Base-by-base conservation (phyloP, 2,329 filamentous ascomycete species). In the Epichloe coenophiala region DNA sequence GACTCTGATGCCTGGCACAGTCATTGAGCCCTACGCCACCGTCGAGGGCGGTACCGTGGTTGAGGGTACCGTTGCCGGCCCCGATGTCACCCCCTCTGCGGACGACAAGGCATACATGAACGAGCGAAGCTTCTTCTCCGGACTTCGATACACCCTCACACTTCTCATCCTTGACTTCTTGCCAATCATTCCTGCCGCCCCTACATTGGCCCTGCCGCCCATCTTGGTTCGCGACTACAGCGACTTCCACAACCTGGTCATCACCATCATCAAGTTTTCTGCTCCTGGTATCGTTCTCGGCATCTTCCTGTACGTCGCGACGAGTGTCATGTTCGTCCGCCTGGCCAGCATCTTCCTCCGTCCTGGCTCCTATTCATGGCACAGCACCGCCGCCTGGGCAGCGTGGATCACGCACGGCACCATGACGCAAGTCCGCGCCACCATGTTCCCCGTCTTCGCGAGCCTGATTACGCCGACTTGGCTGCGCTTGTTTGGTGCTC, bases 391-490 rank as follows among this genome's bases (percentile, higher is more conserved):
- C 5, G 56, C 57, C 2, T 58, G 56, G 51, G 52, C 53, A 2
- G 57, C 55, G 2, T 58, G 57, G 57, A 36, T 55, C 12, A 55
- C 55, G 3, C 54, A 56, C 40, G 46, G 45, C 23, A 45, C 51
- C 23, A 53, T 58, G 50, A 54, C 52, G 43, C 45, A 54, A 15
- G 31, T 50, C 3, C 53, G 57, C 13, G 41, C 11, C 2, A 38
- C 12, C 8, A 35, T 55, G 23, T 58, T 58, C 41, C 56, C 56
- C 31, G 21, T 55, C n/a, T 58, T 54, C 19, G 57, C 57, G n/a
- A 58, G 57, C 35, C 27, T 58, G 3, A n/a, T 55, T 12, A 58
- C 57, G 9, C 57, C 57, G 1, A 38, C 45, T 6, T 58, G 56
- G 56, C 41, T 58, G 46, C 46, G 54, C 2, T 7, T 56, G 13